These are phyloP conservation scores for Biscutella auriculata DNA, from an alignment of 441 rosid genomes.

Conservation along the genomic window DNA sequence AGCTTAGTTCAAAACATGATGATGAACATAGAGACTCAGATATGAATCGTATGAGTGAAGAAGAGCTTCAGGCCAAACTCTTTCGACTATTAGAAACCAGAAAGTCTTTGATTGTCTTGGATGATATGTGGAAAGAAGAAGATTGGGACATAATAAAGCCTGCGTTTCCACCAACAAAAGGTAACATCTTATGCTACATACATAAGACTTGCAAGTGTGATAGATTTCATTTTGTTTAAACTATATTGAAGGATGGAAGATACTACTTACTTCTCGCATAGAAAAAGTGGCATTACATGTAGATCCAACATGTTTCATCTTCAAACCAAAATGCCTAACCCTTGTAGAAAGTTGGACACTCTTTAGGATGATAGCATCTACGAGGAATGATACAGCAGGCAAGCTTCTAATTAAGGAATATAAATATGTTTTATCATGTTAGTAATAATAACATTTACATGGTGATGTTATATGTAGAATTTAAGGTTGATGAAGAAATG, in stretches of 20 bases:
- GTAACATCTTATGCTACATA: neutral
- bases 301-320: conserved; percentile 3
- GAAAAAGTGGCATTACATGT: neutral
- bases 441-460: neutral
- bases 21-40: neutral
- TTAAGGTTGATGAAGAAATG: neutral
- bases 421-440: too few relatives aligned
- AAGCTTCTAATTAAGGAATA: neutral
- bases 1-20: neutral
- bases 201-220: too few relatives aligned
- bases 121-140: neutral
- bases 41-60: neutral
- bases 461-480: neutral
- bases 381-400: neutral
- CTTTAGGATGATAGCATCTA: neutral
- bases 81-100: neutral
- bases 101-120: neutral
- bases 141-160: neutral
- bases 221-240: neutral
- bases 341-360: conserved; percentile 14
- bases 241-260: neutral
- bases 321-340: neutral
- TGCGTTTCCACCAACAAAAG: neutral
- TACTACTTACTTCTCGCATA: conserved; percentile 22
- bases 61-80: neutral